A percentile compares a stretch with the other conserved stretches of the same genome.
Evolutionary conservation across 139 green algal genomes (phyloP).

Genomic region (Volvox africanus): DNA sequence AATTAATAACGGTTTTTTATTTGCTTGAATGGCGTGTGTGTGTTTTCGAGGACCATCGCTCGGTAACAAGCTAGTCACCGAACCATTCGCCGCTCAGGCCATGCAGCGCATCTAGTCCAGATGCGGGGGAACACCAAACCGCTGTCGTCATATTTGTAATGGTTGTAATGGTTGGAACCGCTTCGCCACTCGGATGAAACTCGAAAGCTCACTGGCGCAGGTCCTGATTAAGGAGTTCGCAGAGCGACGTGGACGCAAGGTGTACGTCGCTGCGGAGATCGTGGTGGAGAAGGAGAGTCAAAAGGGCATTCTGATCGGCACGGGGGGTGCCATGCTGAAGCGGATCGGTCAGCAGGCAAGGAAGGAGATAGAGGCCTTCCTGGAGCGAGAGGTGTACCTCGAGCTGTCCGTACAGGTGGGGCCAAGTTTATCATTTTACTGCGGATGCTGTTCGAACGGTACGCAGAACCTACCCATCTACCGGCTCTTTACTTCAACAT

Average conservation of each 20-base stretch:
- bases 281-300: slow-evolving; percentile 70
- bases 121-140: too few species aligned
- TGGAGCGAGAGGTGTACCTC: slow-evolving; percentile 83
- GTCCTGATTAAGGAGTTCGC: slow-evolving; percentile 86
- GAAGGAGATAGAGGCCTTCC: slow-evolving; percentile 86
- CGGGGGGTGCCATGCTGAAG: slow-evolving; percentile 74
- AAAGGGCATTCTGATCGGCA: slow-evolving; percentile 87
- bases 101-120: too few species aligned
- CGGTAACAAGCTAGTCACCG: background rate
- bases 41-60: too few species aligned
- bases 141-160: too few species aligned
- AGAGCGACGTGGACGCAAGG: slow-evolving; percentile 81
- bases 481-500: too few species aligned
- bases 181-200: too few species aligned
- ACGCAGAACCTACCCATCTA: too few species aligned
- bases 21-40: too few species aligned
- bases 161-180: too few species aligned
- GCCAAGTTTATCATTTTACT: too few species aligned
- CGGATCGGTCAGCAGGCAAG: slow-evolving; percentile 71
- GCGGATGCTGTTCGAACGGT: too few species aligned
- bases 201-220: slow-evolving; percentile 50
- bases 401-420: slow-evolving; percentile 83
- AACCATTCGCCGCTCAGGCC: background rate
- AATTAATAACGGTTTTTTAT: too few species aligned
- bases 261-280: slow-evolving; percentile 70